Base-by-base conservation (phyloP, 1,284 basidiomycete genomes). In the Apiotrichum veenhuisii region DNA sequence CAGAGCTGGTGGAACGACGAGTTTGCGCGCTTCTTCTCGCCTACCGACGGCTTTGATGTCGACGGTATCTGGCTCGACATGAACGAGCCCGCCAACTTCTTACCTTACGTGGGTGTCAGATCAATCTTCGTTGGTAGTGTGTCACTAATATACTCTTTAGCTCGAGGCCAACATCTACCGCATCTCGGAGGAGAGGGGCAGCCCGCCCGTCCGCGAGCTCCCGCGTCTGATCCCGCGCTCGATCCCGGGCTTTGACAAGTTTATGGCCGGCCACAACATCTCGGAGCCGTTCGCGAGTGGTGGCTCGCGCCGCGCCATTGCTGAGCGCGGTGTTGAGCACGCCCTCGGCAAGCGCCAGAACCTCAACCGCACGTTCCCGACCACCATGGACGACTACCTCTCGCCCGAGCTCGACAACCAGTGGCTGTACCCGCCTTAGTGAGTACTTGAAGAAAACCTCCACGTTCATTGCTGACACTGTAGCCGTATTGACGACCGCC, bases 31-130 rank as follows among this genome's bases (percentile, higher is more conserved):
- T 87, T 88, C 77, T 87, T 85, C 68, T 78, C 78, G 36, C 42
- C 53, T 12, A 51, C 57, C 12, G 49, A 23, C 14, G 64, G 64
- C 5, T 55, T 66, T 34, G 58, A 66, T 37, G 60, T 64, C 5
- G 36, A 38, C 54, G 69, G 86, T 4, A 82, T 88, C 51, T 89
- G 87, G 87, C 78, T 88, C 0, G 87, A 89, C 70, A 69, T 67
- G 66, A 69, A 66, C 47, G 85, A 87, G 66, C 87, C 87, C 61
- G 64, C 64, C 49, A 64, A 64, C 54, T 66, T 66, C 54, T 38
- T 65, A 5, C 65, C 65, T 14, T 65, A 67, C 37, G 54, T 65
- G 30, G 47, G 58, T 55, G n/a, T n/a, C n/a, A n/a, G n/a, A n/a
- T n/a, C n/a, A n/a, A n/a, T n/a, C n/a, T n/a, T n/a, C n/a, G n/a